phyloP scores from a whole-genome alignment of 176 grass and related monocot genomes.

The Eragrostis nindensis region DNA sequence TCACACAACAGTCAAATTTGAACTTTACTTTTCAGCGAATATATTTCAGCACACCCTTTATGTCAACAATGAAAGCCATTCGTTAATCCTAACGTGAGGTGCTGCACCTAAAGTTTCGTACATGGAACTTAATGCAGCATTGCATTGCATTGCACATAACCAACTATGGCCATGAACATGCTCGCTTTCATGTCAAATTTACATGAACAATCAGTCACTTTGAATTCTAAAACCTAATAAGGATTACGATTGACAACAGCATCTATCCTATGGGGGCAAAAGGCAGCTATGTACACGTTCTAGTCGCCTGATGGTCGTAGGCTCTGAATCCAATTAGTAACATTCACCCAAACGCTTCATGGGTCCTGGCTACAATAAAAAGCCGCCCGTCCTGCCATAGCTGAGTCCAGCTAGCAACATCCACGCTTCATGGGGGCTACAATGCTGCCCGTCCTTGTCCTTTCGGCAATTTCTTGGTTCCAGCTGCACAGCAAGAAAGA shows the following conservation, averaged over 20 bases:
- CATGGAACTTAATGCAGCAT: no score
- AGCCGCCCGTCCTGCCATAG: not conserved
- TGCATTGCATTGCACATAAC: not conserved
- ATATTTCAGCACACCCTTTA: not conserved
- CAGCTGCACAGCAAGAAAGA: slow-evolving; percentile 46
- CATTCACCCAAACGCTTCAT: not conserved
- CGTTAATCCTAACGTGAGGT: not conserved
- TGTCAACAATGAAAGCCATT: not conserved
- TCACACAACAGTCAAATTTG: no score
- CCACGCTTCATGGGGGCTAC: slow-evolving; percentile 4
- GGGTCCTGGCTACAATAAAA: slow-evolving; percentile 37
- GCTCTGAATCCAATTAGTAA: not conserved
- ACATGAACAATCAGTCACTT: not conserved
- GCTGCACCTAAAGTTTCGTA: not conserved
- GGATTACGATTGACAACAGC: not conserved
- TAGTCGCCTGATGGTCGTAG: not conserved
- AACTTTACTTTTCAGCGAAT: no score
- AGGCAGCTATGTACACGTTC: slow-evolving; percentile 28
- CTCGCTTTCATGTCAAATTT: slow-evolving; percentile 10
- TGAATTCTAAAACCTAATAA: not conserved
- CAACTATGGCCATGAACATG: not conserved
- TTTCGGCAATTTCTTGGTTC: slow-evolving; percentile 78
- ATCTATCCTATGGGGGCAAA: not conserved
- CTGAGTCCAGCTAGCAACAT: not conserved
- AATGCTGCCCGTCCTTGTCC: slow-evolving; percentile 68